These are phyloP conservation scores for Hanseniaspora pseudoguilliermondii DNA, from an alignment of 805 yeast genomes.

Conservation along the genomic window DNA sequence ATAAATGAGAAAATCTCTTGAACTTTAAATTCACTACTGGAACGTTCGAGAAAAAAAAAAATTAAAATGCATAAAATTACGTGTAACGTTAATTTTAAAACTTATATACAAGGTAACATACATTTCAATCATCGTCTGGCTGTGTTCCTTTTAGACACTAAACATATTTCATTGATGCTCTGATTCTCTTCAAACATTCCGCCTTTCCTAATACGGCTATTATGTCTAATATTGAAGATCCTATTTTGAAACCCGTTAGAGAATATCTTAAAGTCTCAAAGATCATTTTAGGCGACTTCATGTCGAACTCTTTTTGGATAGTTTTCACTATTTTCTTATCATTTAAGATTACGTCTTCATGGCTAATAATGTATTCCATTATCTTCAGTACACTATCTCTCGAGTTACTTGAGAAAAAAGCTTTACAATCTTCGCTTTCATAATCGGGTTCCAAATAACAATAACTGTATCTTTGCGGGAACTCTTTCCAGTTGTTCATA, in stretches of 20 bases:
- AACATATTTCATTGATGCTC: constrained; percentile 16
- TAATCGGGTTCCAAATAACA: constrained; percentile 32
- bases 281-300: constrained; percentile 28
- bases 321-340: constrained; percentile 13
- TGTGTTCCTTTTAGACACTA: background rate
- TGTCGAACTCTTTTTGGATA: background rate
- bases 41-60: background rate
- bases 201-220: constrained; percentile 43
- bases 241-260: constrained; percentile 56
- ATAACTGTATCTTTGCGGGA: constrained; percentile 36
- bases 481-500: constrained; percentile 42
- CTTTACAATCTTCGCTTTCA: constrained; percentile 21
- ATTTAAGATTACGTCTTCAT: background rate
- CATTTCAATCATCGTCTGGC: too few relatives aligned
- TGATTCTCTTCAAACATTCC: constrained; percentile 23
- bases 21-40: background rate
- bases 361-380: constrained; percentile 13
- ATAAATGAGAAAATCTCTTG: background rate
- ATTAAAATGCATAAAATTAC: background rate
- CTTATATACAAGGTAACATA: background rate
- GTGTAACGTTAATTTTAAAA: background rate
- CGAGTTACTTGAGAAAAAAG: constrained; percentile 23
- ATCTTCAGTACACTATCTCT: constrained; percentile 13
- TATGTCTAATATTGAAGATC: constrained; percentile 50
- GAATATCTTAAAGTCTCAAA: constrained; percentile 55